Conservation (phyloP, 768 basidiomycete genomes). For the Rhizopogon roseolus region DNA sequence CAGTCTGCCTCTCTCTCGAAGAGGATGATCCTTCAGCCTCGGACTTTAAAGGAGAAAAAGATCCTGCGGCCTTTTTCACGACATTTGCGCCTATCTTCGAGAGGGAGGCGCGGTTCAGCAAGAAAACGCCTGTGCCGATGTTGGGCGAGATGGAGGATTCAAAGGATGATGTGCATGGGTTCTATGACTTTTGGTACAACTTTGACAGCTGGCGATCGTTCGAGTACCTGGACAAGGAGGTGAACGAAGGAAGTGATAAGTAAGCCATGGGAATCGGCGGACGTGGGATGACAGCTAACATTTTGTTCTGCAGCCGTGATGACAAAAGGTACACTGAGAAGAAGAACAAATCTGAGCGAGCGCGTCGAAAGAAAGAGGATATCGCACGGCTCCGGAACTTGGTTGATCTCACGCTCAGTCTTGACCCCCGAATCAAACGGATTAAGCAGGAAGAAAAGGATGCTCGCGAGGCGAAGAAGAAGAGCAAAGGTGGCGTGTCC, state of each 20-base stretch:
- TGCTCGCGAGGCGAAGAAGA: conserved; percentile 88
- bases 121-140: conserved; percentile 73
- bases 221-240: conserved; percentile 97
- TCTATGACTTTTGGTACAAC: conserved; percentile 99
- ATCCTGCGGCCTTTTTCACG: conserved; percentile 63
- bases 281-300: neutral
- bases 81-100: conserved; percentile 80
- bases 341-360: conserved; percentile 98
- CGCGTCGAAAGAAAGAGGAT: conserved; percentile 95
- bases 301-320: conserved; percentile 66
- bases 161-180: conserved; percentile 82
- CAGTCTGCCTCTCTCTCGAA: conserved; percentile 64
- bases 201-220: conserved; percentile 98
- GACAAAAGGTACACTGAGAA: conserved; percentile 99
- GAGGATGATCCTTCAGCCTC: conserved; percentile 68
- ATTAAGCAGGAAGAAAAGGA: conserved; percentile 97
- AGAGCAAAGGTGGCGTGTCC: conserved; percentile 36
- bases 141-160: conserved; percentile 68
- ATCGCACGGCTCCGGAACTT: conserved; percentile 81
- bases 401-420: conserved; percentile 78
- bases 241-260: conserved; percentile 96
- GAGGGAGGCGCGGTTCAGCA: conserved; percentile 91
- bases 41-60: conserved; percentile 52
- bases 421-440: conserved; percentile 94
- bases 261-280: conserved; percentile 30